Evolutionary conservation across 139 green algal genomes (phyloP), one percentile per base, ranked within the genome.

Genomic region (Chlamydomonas eustigma): DNA sequence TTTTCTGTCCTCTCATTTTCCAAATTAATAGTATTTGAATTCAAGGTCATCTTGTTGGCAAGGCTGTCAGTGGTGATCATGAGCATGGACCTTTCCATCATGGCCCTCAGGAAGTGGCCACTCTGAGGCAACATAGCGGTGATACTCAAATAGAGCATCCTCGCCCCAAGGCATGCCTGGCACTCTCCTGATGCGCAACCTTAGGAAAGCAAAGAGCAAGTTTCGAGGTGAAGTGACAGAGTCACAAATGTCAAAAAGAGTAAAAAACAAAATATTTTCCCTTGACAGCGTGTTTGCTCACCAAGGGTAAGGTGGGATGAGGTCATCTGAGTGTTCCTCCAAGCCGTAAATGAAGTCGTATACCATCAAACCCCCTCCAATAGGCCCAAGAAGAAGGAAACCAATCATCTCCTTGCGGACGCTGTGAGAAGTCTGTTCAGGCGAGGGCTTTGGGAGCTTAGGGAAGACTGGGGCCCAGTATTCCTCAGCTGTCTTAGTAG

Each of bases 261-360:
- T 58, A 12, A 12, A 58, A 58, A 58, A 58, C 12, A 12, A 12
- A 18, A 58, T 58, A 18, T 18, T 58, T 12, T 28, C 12, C 12
- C 18, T 18, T 12, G 44, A 12, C 12, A 18, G 44, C 12, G 44
- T 28, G 32, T 18, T 70, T 18, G 32, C 58, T 24, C 58, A 70
- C 78, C 78, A 83, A 1, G 78, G 78, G 51, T 83, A 83, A 34
- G 71, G 76, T 39, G 28, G 31, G 33, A 71, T 66, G 36, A 70
- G 22, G 0, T 73, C 51, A 37, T 83, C 63, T 52, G 70, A 52
- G 64, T 83, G 64, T 67, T 76, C 65, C 73, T 83, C 78, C 18
- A 83, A 67, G 33, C 78, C 78, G 22, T 69, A 24, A 31, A 80
- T 12, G 51, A 77, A 83, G 73, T 83, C 78, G 33, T 83, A 83